Base-by-base conservation (phyloP, 441 rosid genomes). In the Macaranga tanarius region DNA sequence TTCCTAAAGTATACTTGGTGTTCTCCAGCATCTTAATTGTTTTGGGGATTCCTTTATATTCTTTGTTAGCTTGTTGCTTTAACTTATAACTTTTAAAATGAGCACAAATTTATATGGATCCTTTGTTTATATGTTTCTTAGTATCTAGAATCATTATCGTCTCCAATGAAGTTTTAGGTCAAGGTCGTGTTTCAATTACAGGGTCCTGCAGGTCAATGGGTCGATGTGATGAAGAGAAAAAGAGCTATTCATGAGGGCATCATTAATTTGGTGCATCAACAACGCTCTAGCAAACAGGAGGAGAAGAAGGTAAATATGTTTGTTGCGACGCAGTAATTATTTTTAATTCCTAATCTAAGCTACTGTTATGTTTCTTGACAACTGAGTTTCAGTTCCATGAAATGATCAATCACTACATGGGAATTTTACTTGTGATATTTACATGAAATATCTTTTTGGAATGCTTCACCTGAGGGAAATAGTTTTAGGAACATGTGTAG, bases 161-260 rank as follows among this genome's bases (percentile, higher is more conserved):
- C 12, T 47, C 1, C 44, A 19, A 19, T 44, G 17, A n/a, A 61
- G 34, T 58, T 64, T 63, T 67, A 42, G 8, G 8, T 73, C 54
- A 65, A 40, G 58, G 26, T 70, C 67, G 20, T 77, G 76, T 71
- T 74, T 76, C 57, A 50, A 74, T 73, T 76, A 51, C 82, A 90
- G 98, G 93, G 96, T 70, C 75, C 88, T 57, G 50, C 89, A 71
- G 69, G 86, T 68, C 91, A 89, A 73, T 86, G 92, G 97, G 93
- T 82, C 34, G 98, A 92, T 87, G 98, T 95, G 71, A 95, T 92
- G 99, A 92, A 95, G 87, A 84, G 61, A 72, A 92, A 95, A 78
- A 85, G 99, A 83, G 98, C 85, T 20, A 74, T 92, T 51, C 99
- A 95, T 74, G 96, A 95, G 78, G 65, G 77, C 74, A 78, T 95